Conservation (phyloP, 495 filamentous ascomycete species). For the Trichoderma gamsii region DNA sequence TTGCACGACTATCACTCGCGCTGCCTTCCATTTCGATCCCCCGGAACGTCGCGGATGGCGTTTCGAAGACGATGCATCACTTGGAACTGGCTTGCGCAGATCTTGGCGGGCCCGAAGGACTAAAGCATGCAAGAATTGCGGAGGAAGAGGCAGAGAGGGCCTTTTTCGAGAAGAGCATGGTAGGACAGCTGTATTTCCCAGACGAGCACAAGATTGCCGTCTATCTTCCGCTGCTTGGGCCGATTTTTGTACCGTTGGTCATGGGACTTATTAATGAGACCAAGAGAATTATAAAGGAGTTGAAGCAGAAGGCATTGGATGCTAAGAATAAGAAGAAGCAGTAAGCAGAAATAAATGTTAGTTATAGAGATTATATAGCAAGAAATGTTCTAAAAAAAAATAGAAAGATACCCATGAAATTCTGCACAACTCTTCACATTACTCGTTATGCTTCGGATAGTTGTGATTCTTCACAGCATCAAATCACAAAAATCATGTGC, state of each 20-base stretch:
- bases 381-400: neutral
- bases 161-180: conserved; percentile 99
- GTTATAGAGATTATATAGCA: neutral
- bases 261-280: conserved; percentile 79
- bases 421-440: too few relatives aligned
- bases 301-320: conserved; percentile 29
- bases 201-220: conserved; percentile 99
- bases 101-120: conserved; percentile 52
- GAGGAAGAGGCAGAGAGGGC: conserved; percentile 86
- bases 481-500: neutral
- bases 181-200: conserved; percentile 93
- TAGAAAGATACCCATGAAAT: conserved; percentile 7
- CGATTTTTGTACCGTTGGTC: conserved; percentile 82
- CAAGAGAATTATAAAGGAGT: conserved; percentile 47
- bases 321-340: conserved; percentile 29
- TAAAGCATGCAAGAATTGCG: conserved; percentile 75
- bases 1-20: conserved; percentile 78
- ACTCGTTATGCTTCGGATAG: too few relatives aligned
- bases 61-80: conserved; percentile 70
- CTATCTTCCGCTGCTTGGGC: conserved; percentile 85
- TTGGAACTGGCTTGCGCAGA: conserved; percentile 69
- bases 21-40: conserved; percentile 90
- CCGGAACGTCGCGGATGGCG: conserved; percentile 74
- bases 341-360: conserved; percentile 14
- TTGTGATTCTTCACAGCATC: neutral